phyloP scores from a whole-genome alignment of 2,329 filamentous ascomycete species.

The Fusarium decemcellulare region DNA sequence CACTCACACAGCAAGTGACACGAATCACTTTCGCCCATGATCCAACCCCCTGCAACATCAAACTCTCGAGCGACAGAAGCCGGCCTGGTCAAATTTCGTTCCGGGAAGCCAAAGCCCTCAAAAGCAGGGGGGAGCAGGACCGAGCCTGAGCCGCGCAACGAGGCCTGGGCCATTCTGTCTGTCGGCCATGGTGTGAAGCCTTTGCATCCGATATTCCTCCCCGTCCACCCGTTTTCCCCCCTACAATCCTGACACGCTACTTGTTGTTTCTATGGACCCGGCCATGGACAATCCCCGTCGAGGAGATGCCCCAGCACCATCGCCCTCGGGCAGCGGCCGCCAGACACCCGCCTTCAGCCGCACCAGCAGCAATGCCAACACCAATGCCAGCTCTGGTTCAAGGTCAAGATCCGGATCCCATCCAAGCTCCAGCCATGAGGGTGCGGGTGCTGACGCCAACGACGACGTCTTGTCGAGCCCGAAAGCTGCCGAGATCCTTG shows the following conservation, averaged over 20 bases:
- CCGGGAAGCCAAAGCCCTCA: background rate
- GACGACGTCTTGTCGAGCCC: constrained; percentile 28
- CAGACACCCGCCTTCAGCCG: constrained; percentile 24
- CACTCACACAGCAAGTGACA: constrained; percentile 29
- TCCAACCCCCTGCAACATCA: constrained; percentile 19
- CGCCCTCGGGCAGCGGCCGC: constrained; percentile 15
- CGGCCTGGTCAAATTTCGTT: background rate
- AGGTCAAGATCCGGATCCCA: constrained; percentile 15
- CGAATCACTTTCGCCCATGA: constrained; percentile 18
- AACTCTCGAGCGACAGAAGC: constrained; percentile 8
- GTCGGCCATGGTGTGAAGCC: constrained; percentile 30
- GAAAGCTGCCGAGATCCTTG: constrained; percentile 58
- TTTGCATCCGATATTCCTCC: constrained; percentile 24
- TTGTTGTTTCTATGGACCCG: constrained; percentile 19
- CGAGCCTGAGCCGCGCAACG: background rate
- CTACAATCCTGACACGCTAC: constrained; percentile 1
- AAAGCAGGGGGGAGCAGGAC: background rate
- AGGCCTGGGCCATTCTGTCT: background rate
- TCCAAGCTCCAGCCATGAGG: constrained; percentile 28
- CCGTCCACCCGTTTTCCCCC: constrained; percentile 2
- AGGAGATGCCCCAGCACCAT: constrained; percentile 9
- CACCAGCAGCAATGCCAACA: constrained; percentile 23
- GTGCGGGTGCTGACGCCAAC: constrained; percentile 31
- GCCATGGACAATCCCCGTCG: constrained; percentile 23
- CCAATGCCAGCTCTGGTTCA: background rate